A percentile compares a stretch with the other conserved stretches of the same genome.
phyloP scores from a whole-genome alignment of 345 rosid genomes.

The Sapria himalayana region DNA sequence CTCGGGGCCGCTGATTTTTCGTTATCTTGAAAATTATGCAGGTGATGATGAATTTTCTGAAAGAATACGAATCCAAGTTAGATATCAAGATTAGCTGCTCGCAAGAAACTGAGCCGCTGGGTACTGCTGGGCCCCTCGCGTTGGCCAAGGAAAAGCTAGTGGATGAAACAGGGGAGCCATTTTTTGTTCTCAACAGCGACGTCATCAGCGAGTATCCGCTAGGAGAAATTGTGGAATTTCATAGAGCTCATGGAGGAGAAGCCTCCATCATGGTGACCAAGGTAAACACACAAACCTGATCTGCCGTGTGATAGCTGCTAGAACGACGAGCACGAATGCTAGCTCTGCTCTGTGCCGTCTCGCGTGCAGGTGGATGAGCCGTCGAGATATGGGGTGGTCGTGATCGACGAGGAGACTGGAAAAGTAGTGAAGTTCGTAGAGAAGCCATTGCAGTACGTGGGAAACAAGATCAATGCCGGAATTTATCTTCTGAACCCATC shows the following conservation, averaged over 20 bases:
- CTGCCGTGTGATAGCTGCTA: no score
- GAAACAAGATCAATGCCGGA: slow-evolving; percentile 97
- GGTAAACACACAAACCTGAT: no score
- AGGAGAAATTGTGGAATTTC: slow-evolving; percentile 65
- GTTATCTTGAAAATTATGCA: slow-evolving; percentile 10
- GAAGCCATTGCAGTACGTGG: slow-evolving; percentile 76
- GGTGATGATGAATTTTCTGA: slow-evolving; percentile 89
- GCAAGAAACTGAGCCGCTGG: slow-evolving; percentile 97
- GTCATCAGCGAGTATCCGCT: slow-evolving; percentile 96
- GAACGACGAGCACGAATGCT: no score
- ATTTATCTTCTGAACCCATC: slow-evolving; percentile 79
- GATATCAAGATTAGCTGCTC: slow-evolving; percentile 88
- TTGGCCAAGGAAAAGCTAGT: slow-evolving; percentile 78
- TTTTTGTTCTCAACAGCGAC: slow-evolving; percentile 97
- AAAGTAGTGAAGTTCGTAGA: slow-evolving; percentile 81
- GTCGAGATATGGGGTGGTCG: slow-evolving; percentile 94
- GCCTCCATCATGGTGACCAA: slow-evolving; percentile 99
- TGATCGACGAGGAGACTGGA: slow-evolving; percentile 74
- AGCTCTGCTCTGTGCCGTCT: no score
- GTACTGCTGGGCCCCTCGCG: slow-evolving; percentile 98
- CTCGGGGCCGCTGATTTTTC: slow-evolving; percentile 1
- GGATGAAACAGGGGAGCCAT: slow-evolving; percentile 70
- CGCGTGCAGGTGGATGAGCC: slow-evolving; percentile 95
- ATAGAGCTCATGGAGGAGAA: slow-evolving; percentile 83
- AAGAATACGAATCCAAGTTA: slow-evolving; percentile 70